A percentile compares a stretch with the other conserved stretches of the same genome.
Conservation (phyloP, 2,329 filamentous ascomycete genomes). For the Ophiostoma sp. region DNA sequence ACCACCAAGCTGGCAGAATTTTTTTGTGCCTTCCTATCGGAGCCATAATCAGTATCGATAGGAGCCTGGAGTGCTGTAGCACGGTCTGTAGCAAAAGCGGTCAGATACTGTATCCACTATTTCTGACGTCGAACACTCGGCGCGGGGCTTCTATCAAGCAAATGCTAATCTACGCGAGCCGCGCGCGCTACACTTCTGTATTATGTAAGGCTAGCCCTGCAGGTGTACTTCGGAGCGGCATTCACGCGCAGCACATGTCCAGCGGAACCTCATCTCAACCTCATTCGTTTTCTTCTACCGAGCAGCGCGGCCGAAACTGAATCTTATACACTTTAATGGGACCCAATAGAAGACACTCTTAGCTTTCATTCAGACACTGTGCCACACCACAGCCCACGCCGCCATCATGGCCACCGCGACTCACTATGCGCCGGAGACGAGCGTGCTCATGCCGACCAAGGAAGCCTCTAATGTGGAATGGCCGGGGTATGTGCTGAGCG, state of each 20-base stretch:
- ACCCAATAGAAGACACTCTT: too few relatives aligned
- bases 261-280: too few relatives aligned
- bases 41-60: background rate
- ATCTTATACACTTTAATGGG: too few relatives aligned
- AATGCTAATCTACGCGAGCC: too few relatives aligned
- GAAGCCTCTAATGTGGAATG: slow-evolving; percentile 44
- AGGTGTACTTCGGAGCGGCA: too few relatives aligned
- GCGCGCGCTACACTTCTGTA: background rate
- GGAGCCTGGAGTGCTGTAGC: background rate
- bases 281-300: too few relatives aligned
- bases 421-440: slow-evolving; percentile 17
- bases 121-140: background rate
- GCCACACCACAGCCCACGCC: background rate
- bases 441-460: slow-evolving; percentile 34
- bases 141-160: background rate
- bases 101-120: slow-evolving; percentile 10
- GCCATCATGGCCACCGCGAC: background rate
- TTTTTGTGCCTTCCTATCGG: slow-evolving; percentile 16
- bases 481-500: slow-evolving; percentile 56
- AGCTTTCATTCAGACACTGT: too few relatives aligned
- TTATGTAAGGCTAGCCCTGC: background rate
- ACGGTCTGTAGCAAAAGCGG: slow-evolving; percentile 16
- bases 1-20: slow-evolving; percentile 18
- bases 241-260: too few relatives aligned
- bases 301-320: too few relatives aligned